Base-by-base conservation (phyloP, 2,329 filamentous ascomycete species). In the Pestalotiopsis sp. region DNA sequence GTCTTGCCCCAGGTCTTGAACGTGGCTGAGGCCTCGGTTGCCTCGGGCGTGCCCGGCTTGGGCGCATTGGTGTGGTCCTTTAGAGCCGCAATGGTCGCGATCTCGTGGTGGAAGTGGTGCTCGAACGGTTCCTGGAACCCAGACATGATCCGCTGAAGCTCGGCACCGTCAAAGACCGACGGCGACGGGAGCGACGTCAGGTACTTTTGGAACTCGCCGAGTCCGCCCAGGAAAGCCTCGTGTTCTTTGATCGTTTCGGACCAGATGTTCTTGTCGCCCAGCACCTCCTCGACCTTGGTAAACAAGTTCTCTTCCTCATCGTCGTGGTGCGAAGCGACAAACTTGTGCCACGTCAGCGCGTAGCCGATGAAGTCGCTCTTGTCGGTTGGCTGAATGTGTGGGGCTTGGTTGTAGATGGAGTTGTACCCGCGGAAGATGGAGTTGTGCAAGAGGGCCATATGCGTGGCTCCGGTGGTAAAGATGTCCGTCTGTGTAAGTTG, bases 1-100 rank as follows among this genome's bases (percentile, higher is more conserved):
- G 82, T 86, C 82, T 90, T 90, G 69, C 88, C 88, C 88, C 88
- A 90, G 2, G 81, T 77, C 80, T 88, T 88, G 80, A 91, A 90
- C 1, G 84, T 83, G 6, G 81, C 75, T 2, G 81, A 76, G 0
- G 88, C 87, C 1, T 78, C 78, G 4, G 80, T 81, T 5, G 83
- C 83, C 69, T 84, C 81, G 4, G 81, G 78, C 0, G 84, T 81
- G 31, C 82, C 84, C 2, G 82, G 77, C 61, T 78, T 79, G 0
- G 88, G 88, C 0, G 86, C 86, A 59, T 83, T 83, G 1, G 85
- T 80, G 71, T 90, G 86, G 3, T 79, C 73, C 3, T 86, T 79
- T 17, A 89, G 80, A 31, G 76, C 77, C 56, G 86, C 82, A 69
- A 89, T 88, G 58, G 84, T 86, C 65, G 75, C 68, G 69, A 89